Evolutionary conservation across 1,139 yeast genomes (phyloP).

Genomic region (Magnusiomyces sp.): DNA sequence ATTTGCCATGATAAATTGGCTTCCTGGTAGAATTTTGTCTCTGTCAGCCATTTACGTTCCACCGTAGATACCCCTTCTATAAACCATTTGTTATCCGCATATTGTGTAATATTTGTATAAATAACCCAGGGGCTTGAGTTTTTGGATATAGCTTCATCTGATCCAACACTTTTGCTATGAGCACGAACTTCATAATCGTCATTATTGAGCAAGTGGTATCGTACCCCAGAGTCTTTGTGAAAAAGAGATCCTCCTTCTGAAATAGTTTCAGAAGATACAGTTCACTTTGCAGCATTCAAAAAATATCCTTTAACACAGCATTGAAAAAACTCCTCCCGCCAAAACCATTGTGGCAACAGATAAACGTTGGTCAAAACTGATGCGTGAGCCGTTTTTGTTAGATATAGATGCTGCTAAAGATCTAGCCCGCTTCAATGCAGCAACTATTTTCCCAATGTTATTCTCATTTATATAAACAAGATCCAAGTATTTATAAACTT

Average conservation of each 20-base stretch:
- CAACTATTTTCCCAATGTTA: neutral
- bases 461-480: too few relatives aligned
- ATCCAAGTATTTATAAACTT: too few relatives aligned
- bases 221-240: constrained; percentile 3
- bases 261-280: neutral
- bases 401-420: constrained; percentile 1
- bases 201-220: constrained; percentile 5
- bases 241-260: neutral
- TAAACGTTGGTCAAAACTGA: constrained; percentile 69
- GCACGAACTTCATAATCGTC: neutral
- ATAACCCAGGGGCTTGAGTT: constrained; percentile 9
- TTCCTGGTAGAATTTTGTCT: constrained; percentile 12
- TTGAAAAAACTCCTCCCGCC: constrained; percentile 54
- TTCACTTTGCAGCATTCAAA: constrained; percentile 17
- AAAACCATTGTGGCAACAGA: constrained; percentile 72
- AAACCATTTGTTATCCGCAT: constrained; percentile 6
- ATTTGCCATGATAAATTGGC: too few relatives aligned
- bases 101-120: constrained; percentile 10
- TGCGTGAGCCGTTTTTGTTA: constrained; percentile 9
- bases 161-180: constrained; percentile 1
- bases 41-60: constrained; percentile 11
- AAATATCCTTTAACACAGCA: constrained; percentile 16
- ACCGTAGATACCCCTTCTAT: constrained; percentile 12
- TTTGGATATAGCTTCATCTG: constrained; percentile 6
- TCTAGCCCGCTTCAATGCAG: neutral